Percentiles rank a stretch among this genome's conserved stretches.
Conservation (phyloP, 495 filamentous ascomycete genomes). For the Opeltia flavorubescens region DNA sequence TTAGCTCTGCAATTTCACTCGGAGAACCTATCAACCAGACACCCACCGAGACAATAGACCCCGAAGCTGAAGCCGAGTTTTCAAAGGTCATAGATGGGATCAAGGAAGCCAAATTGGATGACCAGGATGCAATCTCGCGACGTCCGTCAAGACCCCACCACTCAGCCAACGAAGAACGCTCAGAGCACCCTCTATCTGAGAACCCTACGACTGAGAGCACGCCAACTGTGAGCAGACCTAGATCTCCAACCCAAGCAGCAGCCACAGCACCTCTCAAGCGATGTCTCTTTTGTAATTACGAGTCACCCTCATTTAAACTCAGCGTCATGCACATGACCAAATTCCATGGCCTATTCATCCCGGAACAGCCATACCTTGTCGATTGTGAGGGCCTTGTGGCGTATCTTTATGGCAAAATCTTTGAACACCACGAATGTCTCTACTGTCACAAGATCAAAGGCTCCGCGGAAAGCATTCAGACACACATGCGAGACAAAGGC, state of each 20-base stretch:
- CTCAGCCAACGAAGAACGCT: conserved; percentile 29
- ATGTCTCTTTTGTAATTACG: conserved; percentile 84
- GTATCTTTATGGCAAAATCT: conserved; percentile 63
- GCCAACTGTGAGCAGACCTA: conserved; percentile 13
- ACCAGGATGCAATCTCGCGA: conserved; percentile 35
- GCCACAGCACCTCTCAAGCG: conserved; percentile 36
- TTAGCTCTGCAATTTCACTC: conserved; percentile 83
- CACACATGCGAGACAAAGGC: conserved; percentile 91
- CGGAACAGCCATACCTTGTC: conserved; percentile 67
- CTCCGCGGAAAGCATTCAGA: conserved; percentile 61
- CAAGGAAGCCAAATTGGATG: conserved; percentile 55
- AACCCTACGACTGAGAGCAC: conserved; percentile 3
- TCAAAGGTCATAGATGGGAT: conserved; percentile 63
- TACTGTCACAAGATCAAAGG: conserved; percentile 69
- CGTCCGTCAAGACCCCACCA: conserved; percentile 43
- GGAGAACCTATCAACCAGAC: conserved; percentile 57
- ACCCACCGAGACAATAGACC: conserved; percentile 28
- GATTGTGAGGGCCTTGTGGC: conserved; percentile 67
- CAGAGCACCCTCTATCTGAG: conserved; percentile 24
- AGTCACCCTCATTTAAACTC: conserved; percentile 53
- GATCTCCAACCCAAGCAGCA: conserved; percentile 15
- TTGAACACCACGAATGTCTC: conserved; percentile 64
- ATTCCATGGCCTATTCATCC: conserved; percentile 91
- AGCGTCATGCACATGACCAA: conserved; percentile 84
- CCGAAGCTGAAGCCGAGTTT: conserved; percentile 59